These are phyloP conservation scores for Myxozyma geophila DNA, from an alignment of 805 yeast genomes.

Conservation along the genomic window DNA sequence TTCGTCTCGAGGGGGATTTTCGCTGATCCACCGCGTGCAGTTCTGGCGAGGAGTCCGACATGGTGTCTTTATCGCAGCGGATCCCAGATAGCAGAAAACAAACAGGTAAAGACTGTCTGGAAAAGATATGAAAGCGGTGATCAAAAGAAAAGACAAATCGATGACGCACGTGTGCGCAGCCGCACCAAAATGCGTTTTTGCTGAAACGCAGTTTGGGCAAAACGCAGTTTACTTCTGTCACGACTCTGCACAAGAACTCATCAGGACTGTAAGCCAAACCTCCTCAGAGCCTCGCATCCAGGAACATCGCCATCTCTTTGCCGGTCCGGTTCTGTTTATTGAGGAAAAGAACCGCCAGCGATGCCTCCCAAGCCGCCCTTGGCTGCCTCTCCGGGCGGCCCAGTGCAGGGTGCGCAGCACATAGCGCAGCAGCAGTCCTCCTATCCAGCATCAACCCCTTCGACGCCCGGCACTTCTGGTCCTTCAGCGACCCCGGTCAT, in stretches of 20 bases:
- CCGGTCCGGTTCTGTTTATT: neutral
- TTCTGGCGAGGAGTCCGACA: constrained; percentile 23
- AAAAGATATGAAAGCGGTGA: neutral
- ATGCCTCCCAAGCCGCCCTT: constrained; percentile 32
- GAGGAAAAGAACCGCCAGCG: neutral
- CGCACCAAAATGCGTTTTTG: neutral
- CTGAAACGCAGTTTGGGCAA: too few species aligned
- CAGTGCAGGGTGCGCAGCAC: neutral
- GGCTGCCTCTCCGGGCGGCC: constrained; percentile 19
- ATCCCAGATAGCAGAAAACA: neutral
- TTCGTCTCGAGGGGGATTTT: neutral
- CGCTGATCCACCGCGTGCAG: constrained; percentile 8
- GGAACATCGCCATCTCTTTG: too few species aligned
- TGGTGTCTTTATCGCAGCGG: neutral
- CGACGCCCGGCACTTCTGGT: constrained; percentile 5
- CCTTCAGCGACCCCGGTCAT: neutral
- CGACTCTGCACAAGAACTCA: too few species aligned
- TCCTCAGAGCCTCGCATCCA: too few species aligned
- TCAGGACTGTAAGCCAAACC: neutral
- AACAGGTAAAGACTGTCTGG: neutral
- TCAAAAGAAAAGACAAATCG: neutral
- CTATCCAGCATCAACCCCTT: constrained; percentile 7
- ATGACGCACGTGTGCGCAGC: constrained; percentile 9
- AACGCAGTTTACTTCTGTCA: neutral
- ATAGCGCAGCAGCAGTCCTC: neutral